Evolutionary conservation across 2,329 filamentous ascomycete genomes (phyloP).

Genomic region (Cadophora gregata): DNA sequence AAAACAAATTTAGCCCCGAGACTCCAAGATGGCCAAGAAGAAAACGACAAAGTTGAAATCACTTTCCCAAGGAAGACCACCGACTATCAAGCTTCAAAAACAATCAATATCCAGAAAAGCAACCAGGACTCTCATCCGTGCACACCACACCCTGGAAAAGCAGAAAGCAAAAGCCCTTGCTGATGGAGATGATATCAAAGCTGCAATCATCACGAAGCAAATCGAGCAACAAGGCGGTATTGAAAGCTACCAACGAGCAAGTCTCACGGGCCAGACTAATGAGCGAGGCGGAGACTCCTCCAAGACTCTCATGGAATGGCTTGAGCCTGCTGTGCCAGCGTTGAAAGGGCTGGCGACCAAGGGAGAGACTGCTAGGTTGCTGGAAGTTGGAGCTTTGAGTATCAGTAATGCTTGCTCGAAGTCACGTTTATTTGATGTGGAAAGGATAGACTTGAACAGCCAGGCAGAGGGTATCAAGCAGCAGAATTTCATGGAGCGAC

Average conservation of each 20-base stretch:
- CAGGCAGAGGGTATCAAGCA: conserved; percentile 81
- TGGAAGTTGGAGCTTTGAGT: conserved; percentile 90
- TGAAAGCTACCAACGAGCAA: conserved; percentile 68
- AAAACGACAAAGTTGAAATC: conserved; percentile 51
- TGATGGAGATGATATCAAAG: conserved; percentile 58
- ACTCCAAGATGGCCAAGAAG: conserved; percentile 53
- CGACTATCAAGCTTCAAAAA: conserved; percentile 50
- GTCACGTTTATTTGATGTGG: conserved; percentile 72
- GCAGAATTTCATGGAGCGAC: conserved; percentile 93
- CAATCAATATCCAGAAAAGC: conserved; percentile 69
- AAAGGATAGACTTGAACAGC: conserved; percentile 89
- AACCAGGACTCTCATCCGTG: conserved; percentile 68
- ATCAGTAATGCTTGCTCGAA: conserved; percentile 83
- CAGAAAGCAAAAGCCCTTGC: conserved; percentile 60
- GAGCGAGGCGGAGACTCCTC: conserved; percentile 73
- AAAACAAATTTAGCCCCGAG: neutral
- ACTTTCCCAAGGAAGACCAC: conserved; percentile 61
- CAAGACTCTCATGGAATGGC: conserved; percentile 67
- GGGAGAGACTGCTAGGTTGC: conserved; percentile 61
- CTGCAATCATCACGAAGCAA: conserved; percentile 55
- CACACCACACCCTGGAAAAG: conserved; percentile 70
- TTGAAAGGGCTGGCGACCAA: conserved; percentile 34
- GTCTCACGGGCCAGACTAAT: conserved; percentile 69
- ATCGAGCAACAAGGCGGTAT: conserved; percentile 66
- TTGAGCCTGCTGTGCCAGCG: conserved; percentile 48